Percentiles rank a stretch among this genome's conserved stretches.
Evolutionary conservation across 2,329 filamentous ascomycete genomes (phyloP).

Genomic region (Phoma sp.): DNA sequence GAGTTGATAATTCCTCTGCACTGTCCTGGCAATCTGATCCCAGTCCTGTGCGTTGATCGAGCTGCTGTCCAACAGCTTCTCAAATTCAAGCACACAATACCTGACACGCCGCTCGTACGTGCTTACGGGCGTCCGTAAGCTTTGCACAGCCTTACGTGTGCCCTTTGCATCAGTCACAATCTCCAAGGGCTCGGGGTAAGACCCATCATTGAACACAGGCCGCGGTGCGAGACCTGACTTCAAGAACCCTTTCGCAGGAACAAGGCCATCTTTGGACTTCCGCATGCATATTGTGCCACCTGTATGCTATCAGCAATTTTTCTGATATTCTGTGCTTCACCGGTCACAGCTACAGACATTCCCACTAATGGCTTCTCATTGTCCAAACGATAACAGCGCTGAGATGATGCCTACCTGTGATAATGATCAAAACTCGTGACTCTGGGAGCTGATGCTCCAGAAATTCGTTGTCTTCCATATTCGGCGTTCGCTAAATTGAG

Average conservation of each 20-base stretch:
- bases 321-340: neutral
- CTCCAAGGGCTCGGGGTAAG: conserved; percentile 62
- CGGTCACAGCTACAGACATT: neutral
- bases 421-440: conserved; percentile 85
- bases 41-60: conserved; percentile 87
- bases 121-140: conserved; percentile 79
- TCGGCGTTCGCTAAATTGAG: neutral
- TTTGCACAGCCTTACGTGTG: conserved; percentile 64
- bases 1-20: conserved; percentile 83
- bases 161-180: conserved; percentile 61
- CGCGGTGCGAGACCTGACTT: conserved; percentile 82
- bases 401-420: conserved; percentile 68
- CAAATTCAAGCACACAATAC: conserved; percentile 85
- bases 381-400: neutral
- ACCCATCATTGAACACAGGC: conserved; percentile 84
- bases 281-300: conserved; percentile 90
- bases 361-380: neutral
- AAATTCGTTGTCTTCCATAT: conserved; percentile 17
- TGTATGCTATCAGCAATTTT: conserved; percentile 20
- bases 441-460: conserved; percentile 62
- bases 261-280: conserved; percentile 77
- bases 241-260: conserved; percentile 77
- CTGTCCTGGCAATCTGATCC: conserved; percentile 81
- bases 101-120: conserved; percentile 82
- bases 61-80: conserved; percentile 84